phyloP scores from a whole-genome alignment of 768 basidiomycete genomes.

The Xerocomellus chrysenteron region DNA sequence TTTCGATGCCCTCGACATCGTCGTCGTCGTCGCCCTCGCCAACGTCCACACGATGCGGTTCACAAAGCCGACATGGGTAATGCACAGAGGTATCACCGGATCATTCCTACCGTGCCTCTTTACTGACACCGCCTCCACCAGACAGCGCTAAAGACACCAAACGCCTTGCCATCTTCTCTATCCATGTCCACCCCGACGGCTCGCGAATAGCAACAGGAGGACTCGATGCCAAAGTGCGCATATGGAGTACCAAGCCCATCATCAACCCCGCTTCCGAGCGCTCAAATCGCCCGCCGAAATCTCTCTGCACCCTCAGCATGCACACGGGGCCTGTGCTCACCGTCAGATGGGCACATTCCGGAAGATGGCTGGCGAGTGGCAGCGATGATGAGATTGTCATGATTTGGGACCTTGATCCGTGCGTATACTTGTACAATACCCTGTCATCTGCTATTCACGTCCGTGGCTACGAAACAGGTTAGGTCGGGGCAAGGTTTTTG shows the following conservation, averaged over 20 bases:
- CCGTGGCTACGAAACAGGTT: slow-evolving; percentile 43
- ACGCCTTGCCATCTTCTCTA: slow-evolving; percentile 83
- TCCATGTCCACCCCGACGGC: slow-evolving; percentile 94
- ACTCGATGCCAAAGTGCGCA: slow-evolving; percentile 91
- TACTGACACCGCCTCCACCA: slow-evolving; percentile 8
- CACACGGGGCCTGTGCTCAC: slow-evolving; percentile 92
- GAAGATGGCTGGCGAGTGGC: slow-evolving; percentile 92
- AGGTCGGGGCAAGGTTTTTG: slow-evolving; percentile 87
- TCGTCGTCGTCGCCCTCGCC: background rate
- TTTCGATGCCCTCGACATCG: background rate
- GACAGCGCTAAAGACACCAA: slow-evolving; percentile 55
- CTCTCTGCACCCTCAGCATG: slow-evolving; percentile 87
- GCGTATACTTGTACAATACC: slow-evolving; percentile 31
- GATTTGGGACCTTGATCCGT: slow-evolving; percentile 98
- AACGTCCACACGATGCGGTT: slow-evolving; percentile 60
- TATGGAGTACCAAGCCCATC: slow-evolving; percentile 97
- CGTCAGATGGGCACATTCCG: slow-evolving; percentile 92
- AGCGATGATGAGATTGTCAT: slow-evolving; percentile 95
- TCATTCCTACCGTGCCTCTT: background rate
- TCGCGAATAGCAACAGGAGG: slow-evolving; percentile 97
- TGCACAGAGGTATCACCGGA: slow-evolving; percentile 57
- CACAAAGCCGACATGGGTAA: slow-evolving; percentile 87
- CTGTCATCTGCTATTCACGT: background rate
- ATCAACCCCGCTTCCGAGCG: slow-evolving; percentile 67
- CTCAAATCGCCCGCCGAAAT: slow-evolving; percentile 75